Evolutionary conservation across 345 rosid genomes (phyloP).

Genomic region (Orychophragmus violaceus): DNA sequence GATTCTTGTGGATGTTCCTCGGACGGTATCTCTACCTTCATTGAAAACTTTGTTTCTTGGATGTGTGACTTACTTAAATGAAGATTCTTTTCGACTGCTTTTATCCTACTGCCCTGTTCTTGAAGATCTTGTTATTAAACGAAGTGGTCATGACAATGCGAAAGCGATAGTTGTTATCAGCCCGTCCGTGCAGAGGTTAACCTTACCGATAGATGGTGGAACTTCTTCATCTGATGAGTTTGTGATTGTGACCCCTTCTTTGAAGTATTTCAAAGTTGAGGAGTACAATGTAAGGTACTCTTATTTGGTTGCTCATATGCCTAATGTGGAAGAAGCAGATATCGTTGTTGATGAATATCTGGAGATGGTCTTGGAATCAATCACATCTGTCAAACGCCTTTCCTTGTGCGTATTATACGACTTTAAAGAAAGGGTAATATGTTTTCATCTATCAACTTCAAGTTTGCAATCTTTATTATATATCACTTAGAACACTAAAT

Average conservation of each 20-base stretch:
- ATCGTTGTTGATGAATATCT: not conserved
- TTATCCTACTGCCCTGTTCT: not conserved
- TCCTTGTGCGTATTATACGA: not conserved
- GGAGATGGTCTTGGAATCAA: not conserved
- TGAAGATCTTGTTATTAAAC: not conserved
- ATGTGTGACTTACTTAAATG: not conserved
- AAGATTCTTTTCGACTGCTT: not conserved
- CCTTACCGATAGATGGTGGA: not conserved
- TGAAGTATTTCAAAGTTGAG: not conserved
- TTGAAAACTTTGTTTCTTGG: not conserved
- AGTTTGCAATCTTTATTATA: too few species aligned
- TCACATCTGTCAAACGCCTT: not conserved
- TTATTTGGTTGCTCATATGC: not conserved
- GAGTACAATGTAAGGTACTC: not conserved
- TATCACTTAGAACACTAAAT: not conserved
- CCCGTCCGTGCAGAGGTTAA: not conserved
- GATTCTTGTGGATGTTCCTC: constrained; percentile 4
- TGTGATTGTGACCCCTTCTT: not conserved
- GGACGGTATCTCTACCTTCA: not conserved
- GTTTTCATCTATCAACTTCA: not conserved
- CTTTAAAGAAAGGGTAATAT: not conserved
- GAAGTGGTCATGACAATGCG: not conserved
- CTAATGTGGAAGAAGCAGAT: not conserved
- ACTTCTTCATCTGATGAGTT: not conserved
- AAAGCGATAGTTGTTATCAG: not conserved